These are phyloP conservation scores for Heritiera littoralis DNA, from an alignment of 345 rosid genomes.

Conservation along the genomic window DNA sequence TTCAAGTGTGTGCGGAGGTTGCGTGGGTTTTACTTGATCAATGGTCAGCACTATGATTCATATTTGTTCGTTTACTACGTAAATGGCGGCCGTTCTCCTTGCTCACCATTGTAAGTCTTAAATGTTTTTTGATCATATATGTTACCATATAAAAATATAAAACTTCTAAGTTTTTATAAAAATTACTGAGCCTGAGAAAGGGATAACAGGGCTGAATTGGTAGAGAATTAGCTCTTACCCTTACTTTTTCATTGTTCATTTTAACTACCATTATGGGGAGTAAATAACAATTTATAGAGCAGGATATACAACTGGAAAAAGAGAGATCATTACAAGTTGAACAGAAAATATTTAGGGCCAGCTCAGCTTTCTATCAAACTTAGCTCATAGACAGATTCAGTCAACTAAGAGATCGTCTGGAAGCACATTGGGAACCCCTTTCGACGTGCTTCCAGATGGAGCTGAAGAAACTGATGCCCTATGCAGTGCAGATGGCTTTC, in stretches of 20 bases:
- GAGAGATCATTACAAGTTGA: not conserved
- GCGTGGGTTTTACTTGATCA: conserved; percentile 75
- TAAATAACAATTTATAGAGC: not conserved
- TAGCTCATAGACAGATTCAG: not conserved
- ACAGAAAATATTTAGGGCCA: not conserved
- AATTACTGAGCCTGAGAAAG: not conserved
- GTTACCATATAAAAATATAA: not conserved
- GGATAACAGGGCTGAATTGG: not conserved
- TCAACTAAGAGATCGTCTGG: not conserved
- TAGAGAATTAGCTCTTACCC: not conserved
- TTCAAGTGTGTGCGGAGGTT: conserved; percentile 69
- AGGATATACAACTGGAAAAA: not conserved
- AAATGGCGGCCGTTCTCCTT: conserved; percentile 81
- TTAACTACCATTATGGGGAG: conserved; percentile 5
- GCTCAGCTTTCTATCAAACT: conserved; percentile 1
- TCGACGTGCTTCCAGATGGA: not conserved
- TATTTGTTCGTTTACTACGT: conserved; percentile 81
- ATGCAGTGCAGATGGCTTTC: no score
- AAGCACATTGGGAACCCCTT: not conserved
- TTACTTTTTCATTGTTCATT: not conserved
- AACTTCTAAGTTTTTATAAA: not conserved
- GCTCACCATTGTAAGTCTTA: conserved; percentile 79
- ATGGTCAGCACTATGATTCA: conserved; percentile 79
- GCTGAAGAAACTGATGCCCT: not conserved
- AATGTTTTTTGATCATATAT: conserved; percentile 17